A percentile compares a stretch with the other conserved stretches of the same genome.
phyloP scores from a whole-genome alignment of 805 yeast species.

The Nakazawaea molendinolei region DNA sequence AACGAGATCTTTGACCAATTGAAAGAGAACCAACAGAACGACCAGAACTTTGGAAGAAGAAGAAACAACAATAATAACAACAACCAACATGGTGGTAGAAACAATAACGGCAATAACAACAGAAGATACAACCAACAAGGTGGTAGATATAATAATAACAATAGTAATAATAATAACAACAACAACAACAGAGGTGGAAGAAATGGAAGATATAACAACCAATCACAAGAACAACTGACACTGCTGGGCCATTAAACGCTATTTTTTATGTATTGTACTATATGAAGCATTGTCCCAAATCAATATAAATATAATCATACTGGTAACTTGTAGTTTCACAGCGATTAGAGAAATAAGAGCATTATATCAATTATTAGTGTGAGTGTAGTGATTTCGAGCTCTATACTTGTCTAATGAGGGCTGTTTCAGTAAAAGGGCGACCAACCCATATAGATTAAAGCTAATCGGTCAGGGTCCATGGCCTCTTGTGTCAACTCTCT shows the following conservation, averaged over 20 bases:
- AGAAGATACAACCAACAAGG: slow-evolving; percentile 15
- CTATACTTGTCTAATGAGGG: no score
- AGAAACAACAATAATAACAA: slow-evolving; percentile 15
- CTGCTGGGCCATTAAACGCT: no score
- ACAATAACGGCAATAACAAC: slow-evolving; percentile 20
- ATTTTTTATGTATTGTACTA: no score
- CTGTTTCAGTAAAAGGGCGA: slow-evolving; percentile 52
- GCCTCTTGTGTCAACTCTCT: slow-evolving; percentile 79
- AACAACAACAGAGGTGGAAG: slow-evolving; percentile 10
- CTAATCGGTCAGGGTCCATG: slow-evolving; percentile 55
- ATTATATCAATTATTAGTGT: no score
- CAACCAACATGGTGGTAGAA: slow-evolving; percentile 8
- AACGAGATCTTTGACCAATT: slow-evolving; percentile 73
- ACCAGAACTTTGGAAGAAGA: slow-evolving; percentile 34
- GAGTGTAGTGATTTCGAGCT: no score
- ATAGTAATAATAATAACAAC: slow-evolving; percentile 15
- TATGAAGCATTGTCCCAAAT: no score
- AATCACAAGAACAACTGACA: slow-evolving; percentile 1
- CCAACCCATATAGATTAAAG: slow-evolving; percentile 81
- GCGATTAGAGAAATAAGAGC: no score
- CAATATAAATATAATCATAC: no score
- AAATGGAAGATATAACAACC: slow-evolving; percentile 3
- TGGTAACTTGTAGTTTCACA: no score
- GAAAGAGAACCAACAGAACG: slow-evolving; percentile 52
- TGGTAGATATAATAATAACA: slow-evolving; percentile 21